Percentiles rank a stretch among this genome's conserved stretches.
phyloP scores from a whole-genome alignment of 176 grass and related monocot species.

The Luzula sylvatica region DNA sequence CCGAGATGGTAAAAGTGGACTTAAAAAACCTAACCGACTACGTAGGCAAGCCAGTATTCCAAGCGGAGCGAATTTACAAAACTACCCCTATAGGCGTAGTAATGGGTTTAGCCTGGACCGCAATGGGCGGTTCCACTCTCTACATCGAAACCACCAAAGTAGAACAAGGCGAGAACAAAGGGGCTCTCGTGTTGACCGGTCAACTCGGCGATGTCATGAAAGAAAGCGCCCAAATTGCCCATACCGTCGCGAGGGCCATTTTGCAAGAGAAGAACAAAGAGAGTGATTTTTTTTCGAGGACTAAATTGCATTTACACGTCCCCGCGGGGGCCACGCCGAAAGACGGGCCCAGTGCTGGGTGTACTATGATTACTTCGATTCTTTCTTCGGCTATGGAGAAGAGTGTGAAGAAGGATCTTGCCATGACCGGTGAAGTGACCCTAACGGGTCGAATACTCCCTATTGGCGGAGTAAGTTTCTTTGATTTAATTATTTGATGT shows the following conservation, averaged over 20 bases:
- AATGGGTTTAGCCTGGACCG: constrained; percentile 96
- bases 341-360: constrained; percentile 86
- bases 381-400: constrained; percentile 79
- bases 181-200: constrained; percentile 70
- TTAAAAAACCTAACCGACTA: constrained; percentile 62
- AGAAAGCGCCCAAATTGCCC: constrained; percentile 89
- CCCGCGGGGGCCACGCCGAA: constrained; percentile 90
- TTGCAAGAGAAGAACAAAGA: constrained; percentile 50
- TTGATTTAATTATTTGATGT: background rate
- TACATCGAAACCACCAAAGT: constrained; percentile 75
- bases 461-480: constrained; percentile 75
- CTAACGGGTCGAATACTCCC: constrained; percentile 84
- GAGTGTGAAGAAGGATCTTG: constrained; percentile 65
- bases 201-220: constrained; percentile 99
- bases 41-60: constrained; percentile 97
- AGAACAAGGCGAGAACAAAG: constrained; percentile 80
- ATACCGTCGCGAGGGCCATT: constrained; percentile 81
- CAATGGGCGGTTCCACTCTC: constrained; percentile 78
- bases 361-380: constrained; percentile 96
- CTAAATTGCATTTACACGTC: constrained; percentile 84
- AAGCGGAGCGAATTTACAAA: constrained; percentile 86
- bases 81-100: constrained; percentile 89
- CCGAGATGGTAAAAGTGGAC: constrained; percentile 59
- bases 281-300: constrained; percentile 63
- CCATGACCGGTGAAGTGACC: constrained; percentile 96